Evolutionary conservation across 1,284 basidiomycete genomes (phyloP).

Genomic region (Sparassis latifolia): DNA sequence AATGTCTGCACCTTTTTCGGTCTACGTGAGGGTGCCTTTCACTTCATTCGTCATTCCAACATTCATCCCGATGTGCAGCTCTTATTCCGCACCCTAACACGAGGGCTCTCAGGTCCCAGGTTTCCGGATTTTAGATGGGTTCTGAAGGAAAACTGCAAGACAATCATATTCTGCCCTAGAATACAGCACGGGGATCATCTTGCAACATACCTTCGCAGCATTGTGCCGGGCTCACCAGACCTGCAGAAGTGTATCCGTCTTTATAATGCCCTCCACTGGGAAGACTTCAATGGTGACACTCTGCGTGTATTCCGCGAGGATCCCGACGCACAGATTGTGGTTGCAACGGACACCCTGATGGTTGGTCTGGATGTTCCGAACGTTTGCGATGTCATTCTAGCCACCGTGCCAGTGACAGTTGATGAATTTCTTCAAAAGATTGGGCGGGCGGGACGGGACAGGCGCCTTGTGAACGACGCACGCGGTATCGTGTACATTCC

Average conservation of each 20-base stretch:
- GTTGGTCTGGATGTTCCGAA: constrained; percentile 13
- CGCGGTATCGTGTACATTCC: background rate
- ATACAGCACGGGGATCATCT: background rate
- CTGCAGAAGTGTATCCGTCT: constrained; percentile 12
- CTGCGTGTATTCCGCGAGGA: constrained; percentile 6
- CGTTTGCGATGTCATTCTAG: background rate
- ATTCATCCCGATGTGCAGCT: constrained; percentile 8
- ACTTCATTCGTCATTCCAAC: constrained; percentile 12
- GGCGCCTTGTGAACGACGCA: background rate
- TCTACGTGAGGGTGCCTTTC: constrained; percentile 3
- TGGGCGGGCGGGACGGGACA: constrained; percentile 7
- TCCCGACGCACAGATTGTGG: constrained; percentile 6
- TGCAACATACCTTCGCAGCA: background rate
- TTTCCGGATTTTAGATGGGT: background rate
- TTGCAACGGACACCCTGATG: constrained; percentile 11
- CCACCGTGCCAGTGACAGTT: background rate
- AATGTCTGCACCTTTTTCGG: constrained; percentile 10
- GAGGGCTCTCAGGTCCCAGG: background rate
- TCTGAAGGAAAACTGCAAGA: background rate
- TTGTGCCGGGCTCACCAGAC: constrained; percentile 4
- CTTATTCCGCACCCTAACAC: constrained; percentile 5
- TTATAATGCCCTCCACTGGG: constrained; percentile 13
- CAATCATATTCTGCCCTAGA: background rate
- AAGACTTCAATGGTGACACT: constrained; percentile 9
- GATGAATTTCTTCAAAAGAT: constrained; percentile 5